These are phyloP conservation scores for Cenchrus fungigraminus DNA, from an alignment of 176 grass and related monocot species.

Conservation along the genomic window DNA sequence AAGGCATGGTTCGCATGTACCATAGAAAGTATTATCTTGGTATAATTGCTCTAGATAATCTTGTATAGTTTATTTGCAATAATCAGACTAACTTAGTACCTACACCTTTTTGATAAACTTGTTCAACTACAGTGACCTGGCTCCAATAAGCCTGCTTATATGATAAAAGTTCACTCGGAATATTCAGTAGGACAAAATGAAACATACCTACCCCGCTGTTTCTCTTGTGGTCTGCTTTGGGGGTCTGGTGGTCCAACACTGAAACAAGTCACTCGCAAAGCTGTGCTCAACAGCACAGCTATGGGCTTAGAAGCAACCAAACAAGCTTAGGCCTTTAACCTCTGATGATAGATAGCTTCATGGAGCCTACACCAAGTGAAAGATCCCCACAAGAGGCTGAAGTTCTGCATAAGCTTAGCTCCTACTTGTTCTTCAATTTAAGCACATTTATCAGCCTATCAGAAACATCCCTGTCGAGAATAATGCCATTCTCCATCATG, in stretches of 20 bases:
- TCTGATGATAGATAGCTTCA: not conserved
- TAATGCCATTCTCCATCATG: slow-evolving; percentile 66
- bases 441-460: slow-evolving; percentile 62
- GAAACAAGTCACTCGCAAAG: not conserved
- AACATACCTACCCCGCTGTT: slow-evolving; percentile 28
- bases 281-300: not conserved
- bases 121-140: not conserved
- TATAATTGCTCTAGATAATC: not conserved
- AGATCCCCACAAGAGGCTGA: slow-evolving; percentile 7
- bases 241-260: not conserved
- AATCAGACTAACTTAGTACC: not conserved
- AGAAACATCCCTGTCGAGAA: slow-evolving; percentile 67
- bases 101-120: not conserved
- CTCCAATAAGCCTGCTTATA: not conserved
- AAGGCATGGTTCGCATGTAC: slow-evolving; percentile 3
- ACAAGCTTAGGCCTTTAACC: not conserved
- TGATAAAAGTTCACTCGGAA: slow-evolving; percentile 22
- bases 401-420: slow-evolving; percentile 15
- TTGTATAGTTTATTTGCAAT: not conserved
- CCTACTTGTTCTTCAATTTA: slow-evolving; percentile 57
- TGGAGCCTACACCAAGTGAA: not conserved
- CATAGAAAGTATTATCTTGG: not conserved
- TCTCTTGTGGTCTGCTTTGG: not conserved
- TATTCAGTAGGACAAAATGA: slow-evolving; percentile 17
- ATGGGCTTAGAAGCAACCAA: not conserved